Evolutionary conservation across 257 asterid genomes (phyloP).

Genomic region (Sherardia arvensis): DNA sequence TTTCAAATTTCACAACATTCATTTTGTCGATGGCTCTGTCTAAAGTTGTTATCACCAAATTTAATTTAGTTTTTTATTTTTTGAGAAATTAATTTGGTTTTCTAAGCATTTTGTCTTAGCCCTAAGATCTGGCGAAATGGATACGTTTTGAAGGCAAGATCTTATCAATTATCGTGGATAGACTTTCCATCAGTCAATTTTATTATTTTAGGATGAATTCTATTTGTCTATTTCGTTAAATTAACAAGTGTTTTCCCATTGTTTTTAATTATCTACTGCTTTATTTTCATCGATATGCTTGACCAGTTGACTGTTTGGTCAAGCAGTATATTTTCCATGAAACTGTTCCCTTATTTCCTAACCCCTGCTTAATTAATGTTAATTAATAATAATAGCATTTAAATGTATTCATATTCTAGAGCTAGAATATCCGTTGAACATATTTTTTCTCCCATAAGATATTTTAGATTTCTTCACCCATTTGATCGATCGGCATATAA

Average conservation of each 20-base stretch:
- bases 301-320: neutral
- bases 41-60: neutral
- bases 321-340: neutral
- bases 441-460: too few species aligned
- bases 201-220: neutral
- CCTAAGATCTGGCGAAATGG: neutral
- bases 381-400: too few species aligned
- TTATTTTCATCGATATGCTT: neutral
- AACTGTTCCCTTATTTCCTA: neutral
- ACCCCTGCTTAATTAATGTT: too few species aligned
- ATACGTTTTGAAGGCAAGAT: neutral
- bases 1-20: too few species aligned
- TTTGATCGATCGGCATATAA: too few species aligned
- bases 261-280: neutral
- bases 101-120: neutral
- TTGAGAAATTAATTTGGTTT: too few species aligned
- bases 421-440: too few species aligned
- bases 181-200: neutral
- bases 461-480: too few species aligned
- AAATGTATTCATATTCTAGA: too few species aligned
- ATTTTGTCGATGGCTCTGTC: neutral
- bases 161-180: neutral
- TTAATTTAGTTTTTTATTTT: too few species aligned
- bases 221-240: neutral
- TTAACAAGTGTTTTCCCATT: neutral